These are phyloP conservation scores for Pilatotrama ljubarskyi DNA, from an alignment of 768 basidiomycete genomes.

Conservation along the genomic window DNA sequence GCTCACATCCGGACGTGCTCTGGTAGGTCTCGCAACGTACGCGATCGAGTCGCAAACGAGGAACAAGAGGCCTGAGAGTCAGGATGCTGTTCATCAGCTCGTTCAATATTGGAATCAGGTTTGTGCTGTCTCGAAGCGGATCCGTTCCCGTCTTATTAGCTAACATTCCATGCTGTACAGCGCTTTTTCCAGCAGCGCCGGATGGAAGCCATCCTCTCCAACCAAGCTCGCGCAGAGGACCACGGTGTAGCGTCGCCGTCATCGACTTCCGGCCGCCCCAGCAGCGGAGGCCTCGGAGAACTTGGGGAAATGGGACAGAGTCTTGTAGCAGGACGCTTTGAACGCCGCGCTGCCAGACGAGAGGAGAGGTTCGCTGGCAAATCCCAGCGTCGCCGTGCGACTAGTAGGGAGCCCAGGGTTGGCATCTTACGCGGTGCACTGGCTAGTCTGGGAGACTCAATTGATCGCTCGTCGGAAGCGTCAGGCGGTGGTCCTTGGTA, in stretches of 20 bases:
- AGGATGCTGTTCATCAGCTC: constrained; percentile 1
- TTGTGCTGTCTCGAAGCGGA: too few species aligned
- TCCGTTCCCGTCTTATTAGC: background rate
- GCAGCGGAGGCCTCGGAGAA: too few species aligned
- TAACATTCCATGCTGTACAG: constrained; percentile 25
- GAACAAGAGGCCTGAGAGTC: constrained; percentile 1
- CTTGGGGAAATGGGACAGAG: too few species aligned
- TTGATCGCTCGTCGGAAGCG: too few species aligned
- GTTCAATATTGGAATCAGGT: constrained; percentile 53
- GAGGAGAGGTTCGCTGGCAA: too few species aligned
- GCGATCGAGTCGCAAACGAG: constrained; percentile 26
- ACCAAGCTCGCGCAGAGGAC: constrained; percentile 30
- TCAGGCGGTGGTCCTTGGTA: background rate
- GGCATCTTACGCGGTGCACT: too few species aligned
- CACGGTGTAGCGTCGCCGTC: background rate
- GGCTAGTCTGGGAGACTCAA: too few species aligned
- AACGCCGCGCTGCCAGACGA: too few species aligned
- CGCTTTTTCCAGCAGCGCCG: constrained; percentile 49
- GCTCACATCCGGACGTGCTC: too few species aligned
- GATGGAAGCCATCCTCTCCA: constrained; percentile 44
- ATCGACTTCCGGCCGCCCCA: background rate
- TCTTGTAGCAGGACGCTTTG: too few species aligned
- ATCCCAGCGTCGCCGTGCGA: too few species aligned
- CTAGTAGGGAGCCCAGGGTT: too few species aligned
- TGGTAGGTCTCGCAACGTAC: constrained; percentile 31